Conservation (phyloP, 208 protist species). For the Wallacemonas rigidus region DNA sequence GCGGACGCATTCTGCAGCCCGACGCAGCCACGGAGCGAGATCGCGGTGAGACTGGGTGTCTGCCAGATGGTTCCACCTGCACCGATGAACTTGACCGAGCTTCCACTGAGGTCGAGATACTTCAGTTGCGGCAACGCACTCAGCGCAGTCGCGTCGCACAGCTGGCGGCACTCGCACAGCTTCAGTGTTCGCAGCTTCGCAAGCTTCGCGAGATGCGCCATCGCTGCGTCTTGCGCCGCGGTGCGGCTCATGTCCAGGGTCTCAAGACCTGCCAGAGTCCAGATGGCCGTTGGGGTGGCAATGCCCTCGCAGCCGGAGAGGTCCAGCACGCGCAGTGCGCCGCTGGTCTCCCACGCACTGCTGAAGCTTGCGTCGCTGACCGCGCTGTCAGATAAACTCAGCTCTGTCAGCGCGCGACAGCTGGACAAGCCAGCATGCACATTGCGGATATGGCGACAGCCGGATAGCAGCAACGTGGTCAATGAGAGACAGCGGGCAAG, state of each 20-base stretch:
- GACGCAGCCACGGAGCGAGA: constrained; percentile 17
- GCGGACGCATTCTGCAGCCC: constrained; percentile 9
- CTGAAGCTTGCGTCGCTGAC: constrained; percentile 32
- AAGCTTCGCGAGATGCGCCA: constrained; percentile 12
- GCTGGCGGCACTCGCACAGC: constrained; percentile 29
- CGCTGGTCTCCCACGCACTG: constrained; percentile 1
- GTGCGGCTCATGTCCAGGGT: constrained; percentile 23
- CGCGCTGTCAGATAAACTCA: constrained; percentile 33
- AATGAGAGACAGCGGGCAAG: constrained; percentile 28
- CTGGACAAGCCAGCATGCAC: constrained; percentile 29
- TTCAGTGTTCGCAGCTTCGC: constrained; percentile 24
- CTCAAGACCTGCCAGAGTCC: constrained; percentile 17
- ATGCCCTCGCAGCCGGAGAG: constrained; percentile 22
- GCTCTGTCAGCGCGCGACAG: constrained; percentile 24
- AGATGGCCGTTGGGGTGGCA: constrained; percentile 3
- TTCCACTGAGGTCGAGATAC: constrained; percentile 31
- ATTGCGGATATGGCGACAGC: constrained; percentile 23
- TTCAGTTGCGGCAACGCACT: constrained; percentile 24
- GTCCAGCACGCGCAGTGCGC: constrained; percentile 20
- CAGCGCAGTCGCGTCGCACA: constrained; percentile 31
- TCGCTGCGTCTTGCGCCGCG: background rate
- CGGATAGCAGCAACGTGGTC: constrained; percentile 38
- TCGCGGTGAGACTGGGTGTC: constrained; percentile 17
- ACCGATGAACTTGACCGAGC: constrained; percentile 19
- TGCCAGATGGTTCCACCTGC: constrained; percentile 16